Conservation (phyloP, 1,284 basidiomycete genomes). For the Trametes sp. region DNA sequence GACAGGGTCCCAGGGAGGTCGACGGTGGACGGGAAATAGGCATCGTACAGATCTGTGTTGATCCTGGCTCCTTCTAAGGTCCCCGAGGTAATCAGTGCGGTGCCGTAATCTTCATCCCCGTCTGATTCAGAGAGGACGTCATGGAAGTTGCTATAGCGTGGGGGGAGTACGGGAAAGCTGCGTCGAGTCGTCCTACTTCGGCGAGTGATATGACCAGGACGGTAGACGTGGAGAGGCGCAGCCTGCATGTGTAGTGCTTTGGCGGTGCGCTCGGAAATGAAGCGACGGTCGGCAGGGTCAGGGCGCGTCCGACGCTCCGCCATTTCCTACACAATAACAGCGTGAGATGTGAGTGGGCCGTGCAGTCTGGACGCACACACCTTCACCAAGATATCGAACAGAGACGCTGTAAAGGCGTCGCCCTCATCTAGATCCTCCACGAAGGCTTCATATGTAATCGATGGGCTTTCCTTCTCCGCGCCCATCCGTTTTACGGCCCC, state of each 20-base stretch:
- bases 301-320: slow-evolving; percentile 69
- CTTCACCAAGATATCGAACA: slow-evolving; percentile 77
- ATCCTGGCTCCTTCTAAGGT: slow-evolving; percentile 59
- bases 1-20: slow-evolving; percentile 25
- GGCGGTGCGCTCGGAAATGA: slow-evolving; percentile 70
- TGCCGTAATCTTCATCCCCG: slow-evolving; percentile 68
- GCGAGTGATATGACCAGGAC: slow-evolving; percentile 41
- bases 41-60: slow-evolving; percentile 59
- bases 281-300: slow-evolving; percentile 57
- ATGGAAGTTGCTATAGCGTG: slow-evolving; percentile 52
- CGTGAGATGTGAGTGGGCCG: not conserved
- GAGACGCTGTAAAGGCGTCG: slow-evolving; percentile 74
- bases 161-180: slow-evolving; percentile 19
- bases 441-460: slow-evolving; percentile 73
- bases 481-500: slow-evolving; percentile 69
- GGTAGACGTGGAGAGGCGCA: slow-evolving; percentile 58
- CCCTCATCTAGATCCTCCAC: slow-evolving; percentile 75
- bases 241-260: slow-evolving; percentile 65
- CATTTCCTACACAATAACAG: slow-evolving; percentile 62
- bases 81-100: slow-evolving; percentile 43
- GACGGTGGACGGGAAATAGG: slow-evolving; percentile 35
- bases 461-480: slow-evolving; percentile 63
- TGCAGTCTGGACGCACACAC: slow-evolving; percentile 48
- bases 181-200: slow-evolving; percentile 21
- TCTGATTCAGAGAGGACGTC: slow-evolving; percentile 56